Evolutionary conservation across 1,139 yeast genomes (phyloP), one percentile per base, ranked within the genome.

Genomic region (Hemisphaericaspora subhashii): DNA sequence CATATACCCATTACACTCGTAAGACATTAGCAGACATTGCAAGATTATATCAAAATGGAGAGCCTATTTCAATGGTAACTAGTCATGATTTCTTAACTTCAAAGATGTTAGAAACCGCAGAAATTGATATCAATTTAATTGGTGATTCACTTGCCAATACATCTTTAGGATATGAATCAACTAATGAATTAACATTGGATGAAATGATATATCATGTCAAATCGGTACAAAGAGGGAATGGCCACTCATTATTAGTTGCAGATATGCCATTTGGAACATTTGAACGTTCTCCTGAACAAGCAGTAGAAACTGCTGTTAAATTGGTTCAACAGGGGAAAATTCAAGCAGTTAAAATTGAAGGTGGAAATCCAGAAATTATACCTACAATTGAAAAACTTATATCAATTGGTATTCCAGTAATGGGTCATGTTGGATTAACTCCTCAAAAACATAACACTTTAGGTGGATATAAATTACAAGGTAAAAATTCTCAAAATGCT

Each of bases 131-230:
- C 38, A 71, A 83, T 9, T 71, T 92, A 7, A 82, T 92, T 5
- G 98, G 98, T 1, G 98, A 92, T 59, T 90, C 98, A 0, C 65
- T 92, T 29, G 89, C 96, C 1, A 90, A 89, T 96, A 90, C 87
- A 1, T 76, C 95, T 0, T 71, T 88, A 45, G 98, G 98, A 0
- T 83, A 83, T 54, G 74, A 75, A 5, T 83, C 86, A 37, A 88
- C 96, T 1, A 81, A 83, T 45, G 86, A 85, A 53, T 64, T 89
- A 30, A 73, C 81, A 2, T 74, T 86, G 35, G 87, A 86, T n/a
- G 92, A 85, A 52, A 86, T 88, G 66, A 60, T 84, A 34, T 85
- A 80, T 55, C 90, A 88, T 51, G 82, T 85, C 22, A 70, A 76
- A 41, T 83, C 96, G 0, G 96, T 88, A 2, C 61, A 80, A 22